Conservation (phyloP, 306 rosid species). For the Trifolium repens region DNA sequence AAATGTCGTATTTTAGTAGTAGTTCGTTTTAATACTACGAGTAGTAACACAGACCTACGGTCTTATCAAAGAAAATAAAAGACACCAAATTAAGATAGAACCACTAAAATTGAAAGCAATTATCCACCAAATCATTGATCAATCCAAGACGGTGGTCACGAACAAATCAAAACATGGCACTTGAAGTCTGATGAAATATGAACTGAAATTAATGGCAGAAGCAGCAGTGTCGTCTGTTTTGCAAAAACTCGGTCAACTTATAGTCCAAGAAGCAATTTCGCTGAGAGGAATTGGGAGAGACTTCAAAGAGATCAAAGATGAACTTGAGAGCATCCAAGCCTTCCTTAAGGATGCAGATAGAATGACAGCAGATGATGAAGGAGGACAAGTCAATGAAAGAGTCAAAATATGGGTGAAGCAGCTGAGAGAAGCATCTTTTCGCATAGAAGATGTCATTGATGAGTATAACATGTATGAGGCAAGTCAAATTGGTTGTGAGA, state of each 20-base stretch:
- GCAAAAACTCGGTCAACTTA: background rate
- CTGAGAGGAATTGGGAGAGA: background rate
- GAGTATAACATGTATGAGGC: background rate
- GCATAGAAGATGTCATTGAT: constrained; percentile 1
- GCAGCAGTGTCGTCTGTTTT: background rate
- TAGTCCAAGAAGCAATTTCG: background rate
- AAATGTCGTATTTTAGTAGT: too few relatives aligned
- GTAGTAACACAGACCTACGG: too few relatives aligned
- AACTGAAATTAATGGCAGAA: constrained; percentile 33
- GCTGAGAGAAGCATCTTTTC: background rate
- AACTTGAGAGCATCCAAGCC: constrained; percentile 14
- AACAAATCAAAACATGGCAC: too few relatives aligned
- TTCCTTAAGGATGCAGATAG: constrained; percentile 24
- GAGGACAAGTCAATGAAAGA: too few relatives aligned
- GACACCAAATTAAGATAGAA: too few relatives aligned
- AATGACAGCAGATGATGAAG: background rate
- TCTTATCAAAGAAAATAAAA: too few relatives aligned
- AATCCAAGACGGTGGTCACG: too few relatives aligned
- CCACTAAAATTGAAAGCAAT: too few relatives aligned
- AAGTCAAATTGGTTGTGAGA: background rate
- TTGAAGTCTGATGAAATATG: too few relatives aligned
- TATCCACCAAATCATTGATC: too few relatives aligned
- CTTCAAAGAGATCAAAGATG: background rate
- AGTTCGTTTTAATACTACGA: too few relatives aligned
- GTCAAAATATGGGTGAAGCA: constrained; percentile 24